Base-by-base conservation (phyloP, 208 protist species). In the Herpetomonas samuelpessoai region DNA sequence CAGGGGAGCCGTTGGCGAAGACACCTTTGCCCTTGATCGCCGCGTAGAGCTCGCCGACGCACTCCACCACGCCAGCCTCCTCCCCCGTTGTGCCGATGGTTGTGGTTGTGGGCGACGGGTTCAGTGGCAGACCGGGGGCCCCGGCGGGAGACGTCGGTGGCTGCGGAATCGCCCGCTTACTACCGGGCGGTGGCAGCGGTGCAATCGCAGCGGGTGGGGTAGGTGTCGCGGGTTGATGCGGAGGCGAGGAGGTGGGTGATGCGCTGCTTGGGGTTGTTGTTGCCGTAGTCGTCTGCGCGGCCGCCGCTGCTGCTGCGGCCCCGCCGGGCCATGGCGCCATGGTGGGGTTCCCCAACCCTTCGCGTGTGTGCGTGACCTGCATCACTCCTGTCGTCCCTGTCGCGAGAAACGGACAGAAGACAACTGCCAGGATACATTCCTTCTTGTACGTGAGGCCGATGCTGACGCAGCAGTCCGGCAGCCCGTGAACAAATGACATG, bases 381-480 rank as follows among this genome's bases (percentile, higher is more conserved):
- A 30, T 14, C 22, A 28, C 6, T 14, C 14, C 21, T 19, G 18
- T 31, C 6, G n/a, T 21, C 21, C 58, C 58, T 44, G 31, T 46
- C n/a, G 26, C 30, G 39, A 90, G 47, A 49, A 87, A 87, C 0
- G 87, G 87, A 18, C 69, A 81, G 38, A 83, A 87, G n/a, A 91
- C 68, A 22, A 92, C 84, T 0, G 75, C 83, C 21, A 94, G 57
- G 16, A 91, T 68, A 14, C 84, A 64, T 47, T 71, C 27, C 57
- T 70, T 75, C 12, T 72, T 61, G 38, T 77, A 67, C 0, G 78
- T 67, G 21, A 94, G 72, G 2, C 77, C 83, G 35, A 94, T 90
- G 58, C 74, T 85, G 44, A 91, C 65, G 68, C 81, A 90, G 68
- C 84, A 91, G 65, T 93, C 86, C 6, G 71, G 79, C 28, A 76